Percentiles rank a stretch among this genome's conserved stretches.
Conservation (phyloP, 2,329 filamentous ascomycete species). For the Fusarium liriodendri region DNA sequence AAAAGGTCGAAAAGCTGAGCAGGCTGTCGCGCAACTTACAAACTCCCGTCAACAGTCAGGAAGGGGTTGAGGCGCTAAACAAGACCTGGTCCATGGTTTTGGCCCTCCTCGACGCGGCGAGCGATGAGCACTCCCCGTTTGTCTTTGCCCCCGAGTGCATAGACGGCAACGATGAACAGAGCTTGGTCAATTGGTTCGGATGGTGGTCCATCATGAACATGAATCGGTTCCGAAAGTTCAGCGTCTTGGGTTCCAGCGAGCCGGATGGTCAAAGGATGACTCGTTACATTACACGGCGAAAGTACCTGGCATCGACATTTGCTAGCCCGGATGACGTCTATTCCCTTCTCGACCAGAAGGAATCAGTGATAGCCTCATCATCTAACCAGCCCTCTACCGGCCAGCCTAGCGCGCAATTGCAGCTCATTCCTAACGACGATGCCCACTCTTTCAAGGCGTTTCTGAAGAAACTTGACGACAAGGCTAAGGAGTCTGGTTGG, state of each 20-base stretch:
- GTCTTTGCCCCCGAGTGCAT: constrained; percentile 60
- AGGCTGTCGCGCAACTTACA: neutral
- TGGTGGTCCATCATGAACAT: constrained; percentile 65
- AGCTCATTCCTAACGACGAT: constrained; percentile 15
- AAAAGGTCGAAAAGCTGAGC: constrained; percentile 24
- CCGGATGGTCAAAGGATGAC: constrained; percentile 35
- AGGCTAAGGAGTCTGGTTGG: neutral
- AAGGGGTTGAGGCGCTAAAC: constrained; percentile 30
- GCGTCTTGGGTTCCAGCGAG: constrained; percentile 62
- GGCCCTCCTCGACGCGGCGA: constrained; percentile 26
- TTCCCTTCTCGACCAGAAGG: constrained; percentile 6
- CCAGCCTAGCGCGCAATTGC: neutral
- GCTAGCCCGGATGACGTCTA: constrained; percentile 51
- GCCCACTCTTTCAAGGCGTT: constrained; percentile 9
- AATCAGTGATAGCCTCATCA: neutral
- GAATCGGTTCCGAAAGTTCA: constrained; percentile 65
- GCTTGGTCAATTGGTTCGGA: constrained; percentile 72
- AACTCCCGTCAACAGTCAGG: neutral
- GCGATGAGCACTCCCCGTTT: constrained; percentile 46
- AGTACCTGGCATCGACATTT: constrained; percentile 49
- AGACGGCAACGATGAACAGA: constrained; percentile 70
- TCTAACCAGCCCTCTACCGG: neutral
- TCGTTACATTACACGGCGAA: constrained; percentile 38
- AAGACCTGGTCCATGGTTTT: constrained; percentile 39
- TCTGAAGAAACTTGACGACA: constrained; percentile 14